Base-by-base conservation (phyloP, 1,284 basidiomycete genomes). In the Mycena sp. region DNA sequence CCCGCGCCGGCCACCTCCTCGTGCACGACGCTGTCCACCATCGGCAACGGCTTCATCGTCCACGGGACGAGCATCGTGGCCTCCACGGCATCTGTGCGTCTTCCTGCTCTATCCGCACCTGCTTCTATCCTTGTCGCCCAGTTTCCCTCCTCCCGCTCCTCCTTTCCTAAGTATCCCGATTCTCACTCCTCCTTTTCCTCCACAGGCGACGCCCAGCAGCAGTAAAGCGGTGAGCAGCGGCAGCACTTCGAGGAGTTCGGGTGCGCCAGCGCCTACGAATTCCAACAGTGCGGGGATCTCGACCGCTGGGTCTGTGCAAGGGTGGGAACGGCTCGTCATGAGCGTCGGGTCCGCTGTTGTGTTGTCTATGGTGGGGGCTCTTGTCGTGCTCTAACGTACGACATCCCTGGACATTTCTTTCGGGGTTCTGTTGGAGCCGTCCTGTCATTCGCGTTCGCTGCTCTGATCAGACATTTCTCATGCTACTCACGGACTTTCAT, bases 1-100 rank as follows among this genome's bases (percentile, higher is more conserved):
- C 82, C 88, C 2, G 77, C 79, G 0, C 87, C 85, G 2, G 69
- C 84, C 1, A 86, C 86, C 4, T 87, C 84, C 6, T 74, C 79
- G 26, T 92, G 90, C 73, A 77, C 75, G 16, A 62, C 77, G 1
- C 57, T 78, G 4, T 75, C 74, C 52, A 81, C 80, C 9, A 78
- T 87, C 41, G 77, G 78, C 19, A 83, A 85, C 67, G 79, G 78
- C 11, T 72, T 77, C 19, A 64, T 70, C 29, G 63, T 77, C 41
- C 71, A 71, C n/a, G 73, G 69, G 2, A 74, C 76, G 26, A 75
- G 71, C 51, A 69, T 69, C 3, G 23, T 62, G 3, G 48, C 65
- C 32, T 44, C n/a, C n/a, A n/a, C 64, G 3, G 66, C 49, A 17
- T 35, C 32, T 35, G 32, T 35, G 14, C 7, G 32, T 35, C 32